phyloP scores from a whole-genome alignment of 768 basidiomycete genomes.

The Calvatia gigantea region DNA sequence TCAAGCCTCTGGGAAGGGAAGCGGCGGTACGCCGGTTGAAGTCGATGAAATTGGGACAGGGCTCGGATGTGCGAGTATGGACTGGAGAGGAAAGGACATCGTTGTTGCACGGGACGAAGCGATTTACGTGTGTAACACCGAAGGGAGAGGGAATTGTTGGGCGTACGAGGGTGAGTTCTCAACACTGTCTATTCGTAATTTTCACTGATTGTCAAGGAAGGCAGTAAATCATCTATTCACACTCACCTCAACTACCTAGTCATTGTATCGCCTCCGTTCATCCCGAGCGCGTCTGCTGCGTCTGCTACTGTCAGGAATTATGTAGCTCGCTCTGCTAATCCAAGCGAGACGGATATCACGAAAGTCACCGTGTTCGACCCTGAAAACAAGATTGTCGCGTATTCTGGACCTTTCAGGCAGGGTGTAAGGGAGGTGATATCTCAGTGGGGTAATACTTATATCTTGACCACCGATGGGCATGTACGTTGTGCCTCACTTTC shows the following conservation, averaged over 20 bases:
- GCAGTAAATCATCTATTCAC: constrained; percentile 74
- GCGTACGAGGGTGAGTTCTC: constrained; percentile 79
- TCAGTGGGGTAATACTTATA: constrained; percentile 77
- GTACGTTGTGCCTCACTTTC: constrained; percentile 35
- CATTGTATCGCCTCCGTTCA: constrained; percentile 84
- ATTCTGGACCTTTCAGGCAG: constrained; percentile 73
- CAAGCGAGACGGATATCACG: constrained; percentile 57
- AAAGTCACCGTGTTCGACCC: constrained; percentile 87
- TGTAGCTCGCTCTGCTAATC: constrained; percentile 46
- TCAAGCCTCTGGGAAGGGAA: constrained; percentile 68
- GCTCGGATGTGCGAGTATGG: constrained; percentile 81
- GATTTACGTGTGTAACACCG: constrained; percentile 79
- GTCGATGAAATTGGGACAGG: constrained; percentile 87
- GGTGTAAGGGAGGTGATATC: constrained; percentile 84
- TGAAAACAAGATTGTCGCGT: constrained; percentile 88
- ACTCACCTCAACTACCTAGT: constrained; percentile 82
- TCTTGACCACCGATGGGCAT: constrained; percentile 75
- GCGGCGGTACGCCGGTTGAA: constrained; percentile 58
- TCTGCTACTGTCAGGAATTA: constrained; percentile 77
- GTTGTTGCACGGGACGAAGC: constrained; percentile 87
- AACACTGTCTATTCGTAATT: not conserved
- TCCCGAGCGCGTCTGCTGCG: constrained; percentile 58
- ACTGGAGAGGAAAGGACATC: constrained; percentile 68
- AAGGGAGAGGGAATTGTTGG: constrained; percentile 80
- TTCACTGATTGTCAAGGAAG: constrained; percentile 28